phyloP scores from a whole-genome alignment of 2,329 filamentous ascomycete species.

The Paracoccidioides lutzii region DNA sequence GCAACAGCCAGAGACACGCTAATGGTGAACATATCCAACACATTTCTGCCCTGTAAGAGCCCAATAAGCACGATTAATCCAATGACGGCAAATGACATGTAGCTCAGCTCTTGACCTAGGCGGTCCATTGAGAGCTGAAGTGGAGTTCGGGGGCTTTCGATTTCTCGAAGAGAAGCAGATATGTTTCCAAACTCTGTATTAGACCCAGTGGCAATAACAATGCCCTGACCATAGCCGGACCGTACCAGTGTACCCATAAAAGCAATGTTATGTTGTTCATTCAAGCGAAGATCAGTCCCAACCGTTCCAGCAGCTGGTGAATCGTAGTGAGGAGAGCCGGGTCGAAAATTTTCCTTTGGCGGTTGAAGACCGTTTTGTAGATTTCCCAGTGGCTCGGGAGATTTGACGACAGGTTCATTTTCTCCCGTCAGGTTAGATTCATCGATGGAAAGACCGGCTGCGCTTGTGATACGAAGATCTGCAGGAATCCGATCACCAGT shows the following conservation, averaged over 20 bases:
- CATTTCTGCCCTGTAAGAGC: conserved; percentile 72
- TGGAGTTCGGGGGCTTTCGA: conserved; percentile 87
- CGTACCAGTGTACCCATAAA: conserved; percentile 97
- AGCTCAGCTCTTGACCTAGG: conserved; percentile 90
- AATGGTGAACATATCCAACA: conserved; percentile 94
- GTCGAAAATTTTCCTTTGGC: conserved; percentile 16
- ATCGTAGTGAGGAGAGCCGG: conserved; percentile 45
- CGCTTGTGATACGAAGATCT: conserved; percentile 85
- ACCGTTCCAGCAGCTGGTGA: conserved; percentile 46
- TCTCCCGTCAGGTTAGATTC: conserved; percentile 95
- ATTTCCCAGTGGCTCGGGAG: conserved; percentile 45
- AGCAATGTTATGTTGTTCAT: conserved; percentile 77
- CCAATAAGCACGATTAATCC: conserved; percentile 85
- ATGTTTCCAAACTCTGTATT: conserved; percentile 95
- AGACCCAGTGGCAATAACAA: conserved; percentile 92
- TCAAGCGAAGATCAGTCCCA: conserved; percentile 53
- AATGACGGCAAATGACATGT: conserved; percentile 92
- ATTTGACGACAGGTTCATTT: conserved; percentile 81
- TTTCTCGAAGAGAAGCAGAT: conserved; percentile 83
- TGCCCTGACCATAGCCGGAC: conserved; percentile 85
- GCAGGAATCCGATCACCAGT: conserved; percentile 94
- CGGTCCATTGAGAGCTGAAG: conserved; percentile 94
- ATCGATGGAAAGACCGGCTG: conserved; percentile 82
- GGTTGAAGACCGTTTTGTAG: conserved; percentile 22
- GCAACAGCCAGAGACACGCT: conserved; percentile 93